Evolutionary conservation across 148 eudicot genomes (phyloP).

Genomic region (Heliosperma pusillum): DNA sequence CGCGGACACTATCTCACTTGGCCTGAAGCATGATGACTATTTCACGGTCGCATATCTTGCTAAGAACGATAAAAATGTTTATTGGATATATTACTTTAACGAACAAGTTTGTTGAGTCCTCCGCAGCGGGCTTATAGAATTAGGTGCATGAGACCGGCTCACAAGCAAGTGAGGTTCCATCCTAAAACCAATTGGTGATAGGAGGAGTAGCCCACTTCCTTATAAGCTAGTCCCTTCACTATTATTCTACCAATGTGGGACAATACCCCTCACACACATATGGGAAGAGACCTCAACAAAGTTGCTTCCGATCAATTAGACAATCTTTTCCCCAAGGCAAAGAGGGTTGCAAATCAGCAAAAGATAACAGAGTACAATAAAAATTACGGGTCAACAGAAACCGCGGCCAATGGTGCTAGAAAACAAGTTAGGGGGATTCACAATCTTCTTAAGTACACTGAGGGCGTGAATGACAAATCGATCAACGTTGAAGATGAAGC

Average conservation of each 20-base stretch:
- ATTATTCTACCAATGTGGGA: no score
- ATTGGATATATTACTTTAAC: not conserved
- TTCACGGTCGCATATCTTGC: not conserved
- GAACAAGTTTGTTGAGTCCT: no score
- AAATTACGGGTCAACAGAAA: not conserved
- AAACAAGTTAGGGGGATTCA: not conserved
- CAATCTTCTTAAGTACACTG: not conserved
- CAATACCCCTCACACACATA: no score
- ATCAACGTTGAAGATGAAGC: not conserved
- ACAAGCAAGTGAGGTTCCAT: no score
- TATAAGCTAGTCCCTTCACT: no score
- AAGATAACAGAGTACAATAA: not conserved
- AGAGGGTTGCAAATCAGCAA: conserved; percentile 8
- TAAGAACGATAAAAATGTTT: not conserved
- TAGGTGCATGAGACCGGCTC: no score
- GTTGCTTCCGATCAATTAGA: not conserved
- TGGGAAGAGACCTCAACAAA: no score
- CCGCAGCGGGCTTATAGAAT: no score
- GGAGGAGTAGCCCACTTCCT: no score
- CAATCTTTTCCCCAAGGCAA: conserved; percentile 6
- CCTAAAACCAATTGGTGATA: no score
- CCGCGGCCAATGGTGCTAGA: not conserved
- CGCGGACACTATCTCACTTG: not conserved
- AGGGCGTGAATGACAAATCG: not conserved
- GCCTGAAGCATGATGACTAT: not conserved